Percentiles rank a stretch among this genome's conserved stretches.
These are phyloP conservation scores for Boletus smithii DNA, from an alignment of 1,284 basidiomycete species.

Conservation along the genomic window DNA sequence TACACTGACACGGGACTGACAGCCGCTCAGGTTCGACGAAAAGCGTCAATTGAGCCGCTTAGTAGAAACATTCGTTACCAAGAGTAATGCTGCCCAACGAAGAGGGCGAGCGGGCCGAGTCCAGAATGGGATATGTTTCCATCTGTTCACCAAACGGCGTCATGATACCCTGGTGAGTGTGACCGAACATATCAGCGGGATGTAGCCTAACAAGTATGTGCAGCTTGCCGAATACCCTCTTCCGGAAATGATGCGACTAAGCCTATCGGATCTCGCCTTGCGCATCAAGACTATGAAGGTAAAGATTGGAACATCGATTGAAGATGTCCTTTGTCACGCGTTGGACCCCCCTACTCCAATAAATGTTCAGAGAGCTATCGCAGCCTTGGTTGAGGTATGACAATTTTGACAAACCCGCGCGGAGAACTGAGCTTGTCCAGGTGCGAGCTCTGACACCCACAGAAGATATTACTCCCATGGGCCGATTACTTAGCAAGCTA, in stretches of 20 bases:
- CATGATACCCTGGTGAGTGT: constrained; percentile 69
- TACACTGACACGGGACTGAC: constrained; percentile 9
- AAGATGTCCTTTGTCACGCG: constrained; percentile 85
- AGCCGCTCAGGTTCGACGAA: constrained; percentile 79
- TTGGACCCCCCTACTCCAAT: constrained; percentile 85
- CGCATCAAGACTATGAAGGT: constrained; percentile 97
- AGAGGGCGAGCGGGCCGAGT: constrained; percentile 93
- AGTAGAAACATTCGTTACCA: constrained; percentile 90
- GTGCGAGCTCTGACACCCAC: constrained; percentile 79
- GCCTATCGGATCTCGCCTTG: constrained; percentile 90
- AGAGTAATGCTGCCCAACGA: constrained; percentile 91
- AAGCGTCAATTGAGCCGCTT: constrained; percentile 94
- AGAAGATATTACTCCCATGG: constrained; percentile 96
- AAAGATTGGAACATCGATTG: constrained; percentile 83
- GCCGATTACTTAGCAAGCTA: constrained; percentile 85
- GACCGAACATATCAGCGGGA: constrained; percentile 28
- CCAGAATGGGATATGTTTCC: constrained; percentile 89
- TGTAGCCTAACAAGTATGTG: constrained; percentile 11
- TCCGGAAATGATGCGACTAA: constrained; percentile 94
- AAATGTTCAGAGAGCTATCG: constrained; percentile 91
- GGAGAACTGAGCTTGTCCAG: constrained; percentile 35
- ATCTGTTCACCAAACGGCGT: constrained; percentile 88
- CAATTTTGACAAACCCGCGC: not conserved
- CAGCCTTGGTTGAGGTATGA: constrained; percentile 85
- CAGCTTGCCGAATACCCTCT: constrained; percentile 90